Percentiles rank a stretch among this genome's conserved stretches.
phyloP scores from a whole-genome alignment of 2,329 filamentous ascomycete species.

The Triangularia verruculosa region DNA sequence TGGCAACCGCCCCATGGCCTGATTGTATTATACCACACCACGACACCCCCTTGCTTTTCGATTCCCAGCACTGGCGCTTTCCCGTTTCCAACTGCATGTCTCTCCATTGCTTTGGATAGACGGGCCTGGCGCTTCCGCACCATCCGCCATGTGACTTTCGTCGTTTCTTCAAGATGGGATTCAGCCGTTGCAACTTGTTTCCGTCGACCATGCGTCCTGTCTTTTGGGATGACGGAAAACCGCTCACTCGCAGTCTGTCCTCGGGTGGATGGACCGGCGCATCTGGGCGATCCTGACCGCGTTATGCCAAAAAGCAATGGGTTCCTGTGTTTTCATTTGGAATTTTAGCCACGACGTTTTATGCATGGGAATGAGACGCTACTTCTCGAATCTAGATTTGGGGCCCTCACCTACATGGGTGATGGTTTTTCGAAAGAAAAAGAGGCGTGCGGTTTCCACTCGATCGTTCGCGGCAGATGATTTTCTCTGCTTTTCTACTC shows the following conservation, averaged over 20 bases:
- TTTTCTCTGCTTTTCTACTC: conserved; percentile 13
- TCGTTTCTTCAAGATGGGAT: neutral
- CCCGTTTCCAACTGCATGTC: conserved; percentile 5
- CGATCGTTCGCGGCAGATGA: conserved; percentile 15
- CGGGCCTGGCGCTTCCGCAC: conserved; percentile 16
- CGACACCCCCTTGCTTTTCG: conserved; percentile 4
- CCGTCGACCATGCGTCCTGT: neutral
- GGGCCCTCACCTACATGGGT: neutral
- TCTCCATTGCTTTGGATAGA: conserved; percentile 25
- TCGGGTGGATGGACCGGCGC: neutral
- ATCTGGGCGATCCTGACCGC: conserved; percentile 9
- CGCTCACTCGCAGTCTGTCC: conserved; percentile 10
- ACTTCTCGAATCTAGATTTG: conserved; percentile 5
- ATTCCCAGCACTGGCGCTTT: conserved; percentile 2
- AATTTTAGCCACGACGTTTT: conserved; percentile 20
- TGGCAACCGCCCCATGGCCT: conserved; percentile 20
- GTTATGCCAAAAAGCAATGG: conserved; percentile 17
- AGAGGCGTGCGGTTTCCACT: conserved; percentile 12
- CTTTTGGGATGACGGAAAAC: conserved; percentile 8
- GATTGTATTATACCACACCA: conserved; percentile 14
- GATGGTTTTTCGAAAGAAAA: neutral
- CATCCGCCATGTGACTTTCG: conserved; percentile 3
- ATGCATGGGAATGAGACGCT: conserved; percentile 17
- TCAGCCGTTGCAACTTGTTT: conserved; percentile 3
- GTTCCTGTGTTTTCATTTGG: conserved; percentile 15